These are phyloP conservation scores for Apophysomyces trapeziformis DNA, from an alignment of 371 early-diverging fungal species.

Conservation along the genomic window DNA sequence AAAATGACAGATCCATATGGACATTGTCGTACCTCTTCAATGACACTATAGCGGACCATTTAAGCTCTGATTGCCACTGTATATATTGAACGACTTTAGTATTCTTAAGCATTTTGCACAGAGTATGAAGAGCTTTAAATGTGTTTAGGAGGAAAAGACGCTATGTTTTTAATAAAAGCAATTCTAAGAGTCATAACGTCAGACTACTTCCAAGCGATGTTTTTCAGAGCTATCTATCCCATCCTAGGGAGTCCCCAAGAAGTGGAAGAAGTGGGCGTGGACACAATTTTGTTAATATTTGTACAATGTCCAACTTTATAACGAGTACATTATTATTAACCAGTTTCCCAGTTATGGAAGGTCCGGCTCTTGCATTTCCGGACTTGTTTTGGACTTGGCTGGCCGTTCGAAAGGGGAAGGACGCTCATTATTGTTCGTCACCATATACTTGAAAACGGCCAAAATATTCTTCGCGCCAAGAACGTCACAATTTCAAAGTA, in stretches of 20 bases:
- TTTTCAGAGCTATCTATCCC: background rate
- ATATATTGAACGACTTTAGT: no score
- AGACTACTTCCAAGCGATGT: background rate
- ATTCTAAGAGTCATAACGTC: background rate
- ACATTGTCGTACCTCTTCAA: background rate
- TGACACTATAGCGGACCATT: background rate
- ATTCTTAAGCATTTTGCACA: conserved; percentile 2
- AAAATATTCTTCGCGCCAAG: no score
- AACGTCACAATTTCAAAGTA: no score
- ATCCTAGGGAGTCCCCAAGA: background rate
- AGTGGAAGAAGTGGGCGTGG: background rate
- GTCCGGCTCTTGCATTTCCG: no score
- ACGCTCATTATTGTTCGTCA: no score
- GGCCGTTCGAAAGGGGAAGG: no score
- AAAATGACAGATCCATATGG: background rate
- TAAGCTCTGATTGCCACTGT: background rate
- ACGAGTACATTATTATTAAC: background rate
- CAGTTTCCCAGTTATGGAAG: no score
- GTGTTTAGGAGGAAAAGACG: background rate
- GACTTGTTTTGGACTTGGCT: no score
- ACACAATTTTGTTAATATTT: background rate
- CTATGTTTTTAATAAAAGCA: background rate
- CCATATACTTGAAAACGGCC: no score
- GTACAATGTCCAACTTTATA: background rate
- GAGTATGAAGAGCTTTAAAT: background rate